phyloP scores from a whole-genome alignment of 331 rosid species.

The Erythrophleum ivorense region DNA sequence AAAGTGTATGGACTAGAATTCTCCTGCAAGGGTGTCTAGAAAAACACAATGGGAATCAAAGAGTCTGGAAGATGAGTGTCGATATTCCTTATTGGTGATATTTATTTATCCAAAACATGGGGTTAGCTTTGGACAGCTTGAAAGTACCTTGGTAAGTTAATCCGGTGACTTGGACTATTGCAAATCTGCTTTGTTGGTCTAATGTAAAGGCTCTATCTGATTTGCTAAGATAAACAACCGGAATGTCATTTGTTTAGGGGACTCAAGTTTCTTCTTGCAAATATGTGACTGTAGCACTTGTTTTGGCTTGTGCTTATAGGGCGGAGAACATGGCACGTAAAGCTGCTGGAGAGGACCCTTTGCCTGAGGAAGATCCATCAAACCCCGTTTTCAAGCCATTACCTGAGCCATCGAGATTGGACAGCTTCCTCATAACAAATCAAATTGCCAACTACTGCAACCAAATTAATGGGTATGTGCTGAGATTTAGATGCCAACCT shows the following conservation, averaged over 20 bases:
- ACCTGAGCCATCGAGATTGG: conserved; percentile 93
- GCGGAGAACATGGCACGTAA: conserved; percentile 80
- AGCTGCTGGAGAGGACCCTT: conserved; percentile 84
- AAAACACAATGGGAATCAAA: neutral
- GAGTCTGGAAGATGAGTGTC: neutral
- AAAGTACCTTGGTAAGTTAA: neutral
- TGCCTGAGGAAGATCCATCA: conserved; percentile 96
- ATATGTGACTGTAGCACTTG: neutral
- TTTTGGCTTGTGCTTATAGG: conserved; percentile 47
- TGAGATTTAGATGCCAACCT: conserved; percentile 8
- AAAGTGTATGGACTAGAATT: neutral
- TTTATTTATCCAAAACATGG: neutral
- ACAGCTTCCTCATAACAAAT: conserved; percentile 92
- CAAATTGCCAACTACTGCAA: conserved; percentile 93
- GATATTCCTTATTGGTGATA: neutral
- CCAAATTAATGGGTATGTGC: conserved; percentile 93
- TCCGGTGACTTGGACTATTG: neutral
- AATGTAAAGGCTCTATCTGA: neutral
- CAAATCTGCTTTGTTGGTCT: neutral
- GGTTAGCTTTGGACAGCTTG: neutral
- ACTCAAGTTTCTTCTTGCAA: neutral
- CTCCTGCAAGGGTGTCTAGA: neutral
- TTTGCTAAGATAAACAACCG: neutral
- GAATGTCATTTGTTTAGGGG: neutral
- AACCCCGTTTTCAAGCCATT: conserved; percentile 83